These are phyloP conservation scores for Thinopyrum obtusiflorum DNA, from an alignment of 202 grass and related monocot species.

Conservation along the genomic window DNA sequence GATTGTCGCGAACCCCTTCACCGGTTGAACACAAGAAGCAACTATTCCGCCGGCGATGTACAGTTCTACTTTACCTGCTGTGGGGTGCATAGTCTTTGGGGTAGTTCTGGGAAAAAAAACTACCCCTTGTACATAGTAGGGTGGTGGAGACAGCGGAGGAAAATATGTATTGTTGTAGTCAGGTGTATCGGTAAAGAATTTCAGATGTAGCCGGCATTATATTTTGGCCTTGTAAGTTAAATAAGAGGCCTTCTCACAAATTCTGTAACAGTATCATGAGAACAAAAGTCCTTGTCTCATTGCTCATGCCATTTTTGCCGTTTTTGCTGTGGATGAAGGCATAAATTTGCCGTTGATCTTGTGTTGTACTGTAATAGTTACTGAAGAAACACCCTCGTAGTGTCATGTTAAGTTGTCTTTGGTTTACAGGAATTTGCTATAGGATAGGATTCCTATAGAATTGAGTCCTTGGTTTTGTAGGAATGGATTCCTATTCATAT, in stretches of 20 bases:
- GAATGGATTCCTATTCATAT: no score
- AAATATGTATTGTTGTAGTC: constrained; percentile 16
- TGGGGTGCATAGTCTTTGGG: constrained; percentile 24
- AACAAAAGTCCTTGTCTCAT: background rate
- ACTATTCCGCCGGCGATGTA: background rate
- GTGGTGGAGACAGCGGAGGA: background rate
- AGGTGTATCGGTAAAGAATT: background rate
- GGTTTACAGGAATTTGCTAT: no score
- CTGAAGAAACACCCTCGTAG: no score
- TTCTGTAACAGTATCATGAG: background rate
- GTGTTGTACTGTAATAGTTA: background rate
- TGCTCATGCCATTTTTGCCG: background rate
- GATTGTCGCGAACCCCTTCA: constrained; percentile 11
- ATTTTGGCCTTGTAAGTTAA: constrained; percentile 28
- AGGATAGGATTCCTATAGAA: no score
- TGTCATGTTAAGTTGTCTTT: no score
- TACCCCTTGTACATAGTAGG: constrained; percentile 35
- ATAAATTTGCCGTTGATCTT: background rate
- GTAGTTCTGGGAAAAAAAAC: background rate
- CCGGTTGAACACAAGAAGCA: constrained; percentile 2
- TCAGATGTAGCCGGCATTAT: constrained; percentile 3
- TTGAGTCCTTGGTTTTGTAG: no score
- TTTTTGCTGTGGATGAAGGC: background rate
- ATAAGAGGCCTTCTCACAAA: constrained; percentile 16
- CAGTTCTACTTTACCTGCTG: background rate